Evolutionary conservation across 2,329 filamentous ascomycete species (phyloP).

Genomic region (Xylariales sp.): DNA sequence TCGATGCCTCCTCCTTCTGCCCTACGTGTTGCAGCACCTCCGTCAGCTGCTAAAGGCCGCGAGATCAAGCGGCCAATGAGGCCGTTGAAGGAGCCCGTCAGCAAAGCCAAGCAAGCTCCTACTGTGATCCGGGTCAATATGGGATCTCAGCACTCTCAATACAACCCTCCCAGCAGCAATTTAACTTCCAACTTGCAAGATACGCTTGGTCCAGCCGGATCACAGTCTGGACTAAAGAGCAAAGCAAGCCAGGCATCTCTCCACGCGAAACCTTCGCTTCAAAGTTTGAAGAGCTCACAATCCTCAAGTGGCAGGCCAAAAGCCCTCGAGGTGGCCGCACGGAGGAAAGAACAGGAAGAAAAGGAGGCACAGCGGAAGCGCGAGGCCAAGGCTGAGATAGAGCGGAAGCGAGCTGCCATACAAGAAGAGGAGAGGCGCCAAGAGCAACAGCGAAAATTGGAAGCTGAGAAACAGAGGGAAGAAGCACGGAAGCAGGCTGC

Average conservation of each 20-base stretch:
- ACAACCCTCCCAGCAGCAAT: conserved; percentile 53
- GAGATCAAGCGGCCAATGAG: conserved; percentile 57
- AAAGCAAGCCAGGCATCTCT: conserved; percentile 66
- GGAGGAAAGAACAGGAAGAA: conserved; percentile 82
- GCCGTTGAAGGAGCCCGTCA: conserved; percentile 53
- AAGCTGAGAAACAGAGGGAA: conserved; percentile 57
- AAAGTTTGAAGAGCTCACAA: conserved; percentile 61
- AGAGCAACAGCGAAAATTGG: conserved; percentile 54
- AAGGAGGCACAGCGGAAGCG: conserved; percentile 72
- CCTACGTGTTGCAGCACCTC: conserved; percentile 44
- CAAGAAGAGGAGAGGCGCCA: conserved; percentile 62
- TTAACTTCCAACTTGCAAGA: conserved; percentile 57
- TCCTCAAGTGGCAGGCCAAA: conserved; percentile 64
- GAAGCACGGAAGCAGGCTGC: conserved; percentile 54
- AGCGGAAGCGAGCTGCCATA: conserved; percentile 65
- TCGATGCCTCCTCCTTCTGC: conserved; percentile 57
- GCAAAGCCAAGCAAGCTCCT: conserved; percentile 61
- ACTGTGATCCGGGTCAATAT: conserved; percentile 70
- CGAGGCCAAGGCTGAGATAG: conserved; percentile 75
- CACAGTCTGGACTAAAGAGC: conserved; percentile 45
- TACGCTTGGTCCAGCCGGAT: conserved; percentile 36
- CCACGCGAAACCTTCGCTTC: conserved; percentile 50
- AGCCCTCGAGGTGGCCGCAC: conserved; percentile 69
- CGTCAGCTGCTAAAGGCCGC: conserved; percentile 43
- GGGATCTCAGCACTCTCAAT: conserved; percentile 56